These are phyloP conservation scores for Psidium friedrichsthalianum DNA, from an alignment of 345 rosid species.

Conservation along the genomic window DNA sequence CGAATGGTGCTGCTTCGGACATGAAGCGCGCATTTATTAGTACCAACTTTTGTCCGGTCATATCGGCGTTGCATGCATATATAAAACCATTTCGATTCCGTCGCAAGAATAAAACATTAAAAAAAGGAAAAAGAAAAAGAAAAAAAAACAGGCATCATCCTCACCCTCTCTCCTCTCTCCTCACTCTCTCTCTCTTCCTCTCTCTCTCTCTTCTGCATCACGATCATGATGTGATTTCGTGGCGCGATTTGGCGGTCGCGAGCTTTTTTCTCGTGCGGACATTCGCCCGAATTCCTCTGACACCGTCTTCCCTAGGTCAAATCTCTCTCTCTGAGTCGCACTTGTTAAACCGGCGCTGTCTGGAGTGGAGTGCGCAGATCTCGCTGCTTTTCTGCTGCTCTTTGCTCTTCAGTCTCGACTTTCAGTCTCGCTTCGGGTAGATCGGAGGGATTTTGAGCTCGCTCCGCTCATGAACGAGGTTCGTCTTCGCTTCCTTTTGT, in stretches of 20 bases:
- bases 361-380: not conserved
- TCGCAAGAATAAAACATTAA: not conserved
- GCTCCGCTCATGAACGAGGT: conserved; percentile 21
- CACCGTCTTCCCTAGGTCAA: not conserved
- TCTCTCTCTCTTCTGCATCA: not conserved
- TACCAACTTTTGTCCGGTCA: not conserved
- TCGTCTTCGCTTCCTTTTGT: not conserved
- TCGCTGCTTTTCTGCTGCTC: not conserved
- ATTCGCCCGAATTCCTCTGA: conserved; percentile 18
- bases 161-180: not conserved
- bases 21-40: not conserved
- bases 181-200: not conserved
- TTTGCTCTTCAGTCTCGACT: not conserved
- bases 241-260: conserved; percentile 24
- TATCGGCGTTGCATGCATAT: not conserved
- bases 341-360: not conserved
- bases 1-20: not conserved
- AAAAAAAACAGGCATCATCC: not conserved
- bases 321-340: not conserved
- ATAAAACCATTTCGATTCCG: not conserved
- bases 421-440: not conserved
- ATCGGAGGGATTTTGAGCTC: conserved; percentile 13
- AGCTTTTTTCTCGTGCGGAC: conserved; percentile 23
- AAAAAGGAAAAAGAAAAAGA: not conserved
- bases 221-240: not conserved